Evolutionary conservation across 306 rosid genomes (phyloP).

Genomic region (Acacia acuminata): DNA sequence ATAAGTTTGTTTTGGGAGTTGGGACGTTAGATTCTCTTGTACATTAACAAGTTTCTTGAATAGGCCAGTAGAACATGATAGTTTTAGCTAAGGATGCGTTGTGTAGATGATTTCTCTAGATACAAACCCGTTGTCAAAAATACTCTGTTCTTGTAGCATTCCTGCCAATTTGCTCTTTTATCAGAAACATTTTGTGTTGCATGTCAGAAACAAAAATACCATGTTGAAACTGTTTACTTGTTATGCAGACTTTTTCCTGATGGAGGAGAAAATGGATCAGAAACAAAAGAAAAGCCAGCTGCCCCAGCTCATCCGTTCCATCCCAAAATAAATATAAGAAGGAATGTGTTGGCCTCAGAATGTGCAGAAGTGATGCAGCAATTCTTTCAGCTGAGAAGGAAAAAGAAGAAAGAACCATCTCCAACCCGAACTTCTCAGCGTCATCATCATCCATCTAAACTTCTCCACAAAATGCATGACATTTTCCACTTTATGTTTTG

Average conservation of each 20-base stretch:
- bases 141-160: neutral
- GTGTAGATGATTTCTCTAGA: slow-evolving; percentile 1
- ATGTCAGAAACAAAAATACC: neutral
- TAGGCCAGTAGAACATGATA: neutral
- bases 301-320: slow-evolving; percentile 95
- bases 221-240: neutral
- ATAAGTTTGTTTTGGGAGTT: neutral
- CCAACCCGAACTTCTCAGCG: slow-evolving; percentile 37
- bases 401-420: slow-evolving; percentile 46
- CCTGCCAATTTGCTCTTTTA: neutral
- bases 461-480: slow-evolving; percentile 69
- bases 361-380: slow-evolving; percentile 91
- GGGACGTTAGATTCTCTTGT: neutral
- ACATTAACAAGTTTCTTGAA: neutral
- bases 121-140: neutral
- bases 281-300: slow-evolving; percentile 53
- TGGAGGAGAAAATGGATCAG: slow-evolving; percentile 56
- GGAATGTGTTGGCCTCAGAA: slow-evolving; percentile 72
- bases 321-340: slow-evolving; percentile 77
- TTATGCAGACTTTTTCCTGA: slow-evolving; percentile 74
- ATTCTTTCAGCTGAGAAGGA: slow-evolving; percentile 88
- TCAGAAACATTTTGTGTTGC: neutral
- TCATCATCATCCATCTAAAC: slow-evolving; percentile 61
- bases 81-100: neutral
- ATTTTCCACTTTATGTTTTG: slow-evolving; percentile 77